These are phyloP conservation scores for Tilletiopsis washingtonensis DNA, from an alignment of 1,284 basidiomycete genomes.

Conservation along the genomic window DNA sequence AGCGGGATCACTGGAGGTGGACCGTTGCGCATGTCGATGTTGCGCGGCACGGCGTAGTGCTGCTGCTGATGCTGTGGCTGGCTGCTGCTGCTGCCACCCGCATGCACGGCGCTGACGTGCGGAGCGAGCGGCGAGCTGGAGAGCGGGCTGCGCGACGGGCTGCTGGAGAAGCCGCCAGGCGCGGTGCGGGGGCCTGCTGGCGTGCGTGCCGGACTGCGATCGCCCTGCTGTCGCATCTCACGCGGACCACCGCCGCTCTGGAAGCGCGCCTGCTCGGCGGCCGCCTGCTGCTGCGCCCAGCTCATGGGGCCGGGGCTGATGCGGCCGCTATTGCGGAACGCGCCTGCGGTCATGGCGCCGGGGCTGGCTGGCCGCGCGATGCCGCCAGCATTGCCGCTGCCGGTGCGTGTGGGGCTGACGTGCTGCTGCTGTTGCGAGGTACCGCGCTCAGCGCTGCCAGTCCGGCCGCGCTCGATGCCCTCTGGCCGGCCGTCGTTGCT, in stretches of 20 bases:
- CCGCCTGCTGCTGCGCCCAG: slow-evolving; percentile 11
- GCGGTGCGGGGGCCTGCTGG: too few relatives aligned
- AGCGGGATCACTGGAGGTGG: slow-evolving; percentile 11
- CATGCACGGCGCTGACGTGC: background rate
- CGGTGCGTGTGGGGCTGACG: slow-evolving; percentile 1
- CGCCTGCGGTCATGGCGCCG: slow-evolving; percentile 21
- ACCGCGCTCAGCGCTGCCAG: slow-evolving; percentile 24
- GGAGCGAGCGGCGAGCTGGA: background rate
- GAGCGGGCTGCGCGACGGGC: background rate
- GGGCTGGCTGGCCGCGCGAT: slow-evolving; percentile 12
- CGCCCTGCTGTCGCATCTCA: too few relatives aligned
- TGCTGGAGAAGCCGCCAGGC: background rate
- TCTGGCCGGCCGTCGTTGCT: slow-evolving; percentile 36
- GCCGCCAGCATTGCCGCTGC: slow-evolving; percentile 10
- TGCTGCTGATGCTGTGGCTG: too few relatives aligned
- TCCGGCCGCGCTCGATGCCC: slow-evolving; percentile 10
- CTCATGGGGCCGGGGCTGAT: slow-evolving; percentile 24
- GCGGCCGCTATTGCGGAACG: slow-evolving; percentile 14
- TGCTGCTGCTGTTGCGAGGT: slow-evolving; percentile 6
- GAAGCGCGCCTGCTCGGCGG: background rate
- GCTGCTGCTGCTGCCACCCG: too few relatives aligned
- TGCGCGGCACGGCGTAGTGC: background rate
- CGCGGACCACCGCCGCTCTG: too few relatives aligned
- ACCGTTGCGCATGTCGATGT: background rate
- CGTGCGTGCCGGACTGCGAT: background rate